Percentiles rank a stretch among this genome's conserved stretches.
Evolutionary conservation across 1,139 yeast species (phyloP).

Genomic region (Nakaseomyces uthaithaninus): DNA sequence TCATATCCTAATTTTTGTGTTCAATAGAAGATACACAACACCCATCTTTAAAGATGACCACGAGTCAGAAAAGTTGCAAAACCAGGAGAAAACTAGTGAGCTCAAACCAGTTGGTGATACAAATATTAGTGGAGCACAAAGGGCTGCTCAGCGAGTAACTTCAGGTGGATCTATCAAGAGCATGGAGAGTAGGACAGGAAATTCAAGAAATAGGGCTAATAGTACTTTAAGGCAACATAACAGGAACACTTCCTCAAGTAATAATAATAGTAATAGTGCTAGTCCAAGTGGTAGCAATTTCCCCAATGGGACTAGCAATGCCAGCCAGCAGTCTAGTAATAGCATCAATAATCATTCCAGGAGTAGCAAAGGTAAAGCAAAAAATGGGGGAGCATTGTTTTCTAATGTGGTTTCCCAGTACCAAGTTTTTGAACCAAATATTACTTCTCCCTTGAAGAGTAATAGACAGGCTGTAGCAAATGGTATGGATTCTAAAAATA

Average conservation of each 20-base stretch:
- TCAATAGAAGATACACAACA: slow-evolving; percentile 11
- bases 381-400: slow-evolving; percentile 14
- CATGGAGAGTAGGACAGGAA: not conserved
- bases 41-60: not conserved
- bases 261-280: not conserved
- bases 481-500: slow-evolving; percentile 7
- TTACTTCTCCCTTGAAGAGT: slow-evolving; percentile 19
- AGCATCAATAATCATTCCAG: not conserved
- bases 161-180: slow-evolving; percentile 1
- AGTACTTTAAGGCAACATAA: not conserved
- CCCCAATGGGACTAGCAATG: not conserved
- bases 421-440: slow-evolving; percentile 21
- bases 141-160: not conserved
- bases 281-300: not conserved
- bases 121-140: not conserved
- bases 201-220: not conserved
- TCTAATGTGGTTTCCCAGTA: slow-evolving; percentile 19
- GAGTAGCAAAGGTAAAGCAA: slow-evolving; percentile 2
- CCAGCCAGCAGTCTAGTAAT: not conserved
- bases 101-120: not conserved
- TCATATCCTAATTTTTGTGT: slow-evolving; percentile 22
- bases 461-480: slow-evolving; percentile 17
- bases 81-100: not conserved
- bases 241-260: not conserved
- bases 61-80: not conserved